Base-by-base conservation (phyloP, 2,329 filamentous ascomycete species). In the Parasarocladium wereldwijsianum region DNA sequence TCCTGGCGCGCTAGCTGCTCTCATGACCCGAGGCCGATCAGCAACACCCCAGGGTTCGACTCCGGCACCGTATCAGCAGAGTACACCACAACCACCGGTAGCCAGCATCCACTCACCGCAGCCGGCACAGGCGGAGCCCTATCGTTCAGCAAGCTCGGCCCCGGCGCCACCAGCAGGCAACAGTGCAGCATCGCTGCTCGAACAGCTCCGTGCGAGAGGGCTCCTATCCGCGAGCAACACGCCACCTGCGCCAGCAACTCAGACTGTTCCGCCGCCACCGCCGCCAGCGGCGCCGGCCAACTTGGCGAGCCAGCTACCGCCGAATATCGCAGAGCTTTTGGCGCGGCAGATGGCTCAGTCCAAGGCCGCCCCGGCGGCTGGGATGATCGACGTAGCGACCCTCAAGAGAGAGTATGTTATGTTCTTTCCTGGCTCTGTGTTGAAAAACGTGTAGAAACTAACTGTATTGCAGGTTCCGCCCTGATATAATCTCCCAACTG, bases 401-500 rank as follows among this genome's bases (percentile, higher is more conserved):
- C 62, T 92, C 24, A 85, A 84, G 36, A 50, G 55, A 55, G 70
- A 78, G 72, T 83, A 63, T 57, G 72, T 58, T 9, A 21, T 8
- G n/a, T 21, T n/a, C 8, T 21, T 8, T 16, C 8, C 17, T 10
- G 8, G 14, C 24, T 15, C 24, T 17, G 6, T 14, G 5, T 8
- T 8, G 13, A 6, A 11, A 12, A 9, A 15, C 17, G 15, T 19
- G 11, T 19, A 8, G 11, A 20, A 23, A 5, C 41, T 47, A 28
- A 46, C 29, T 13, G n/a, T 26, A 15, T 25, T 33, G 16, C 44
- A 83, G 78, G 43, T 77, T 76, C 38, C 80, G 82, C 11, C 76
- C 79, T 10, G 69, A 84, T 39, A 60, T 93, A 10, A 63, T 93
- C 6, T 62, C 72, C 12, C 64, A 64, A 12, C 66, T 96, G 7